phyloP scores from a whole-genome alignment of 176 grass and related monocot species.

The Eragrostis curvula region DNA sequence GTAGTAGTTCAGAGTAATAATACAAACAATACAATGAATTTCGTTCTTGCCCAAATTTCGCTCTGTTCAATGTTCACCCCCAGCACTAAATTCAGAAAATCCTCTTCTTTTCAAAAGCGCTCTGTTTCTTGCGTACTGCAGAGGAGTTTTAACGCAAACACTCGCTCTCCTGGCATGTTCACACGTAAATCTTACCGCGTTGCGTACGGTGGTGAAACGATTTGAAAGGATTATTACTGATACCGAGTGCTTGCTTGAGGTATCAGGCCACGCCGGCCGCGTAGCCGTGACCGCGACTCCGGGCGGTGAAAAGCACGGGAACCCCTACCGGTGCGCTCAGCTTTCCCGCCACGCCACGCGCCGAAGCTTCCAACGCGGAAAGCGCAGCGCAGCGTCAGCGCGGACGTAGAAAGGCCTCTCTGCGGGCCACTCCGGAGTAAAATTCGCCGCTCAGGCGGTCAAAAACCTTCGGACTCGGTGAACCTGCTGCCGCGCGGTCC shows the following conservation, averaged over 20 bases:
- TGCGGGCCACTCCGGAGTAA: not conserved
- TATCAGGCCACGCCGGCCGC: not conserved
- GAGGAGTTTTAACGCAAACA: not conserved
- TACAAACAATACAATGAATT: constrained; percentile 17
- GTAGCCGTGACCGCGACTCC: constrained; percentile 31
- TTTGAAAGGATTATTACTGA: too few species aligned
- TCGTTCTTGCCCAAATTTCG: not conserved
- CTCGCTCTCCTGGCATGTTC: not conserved
- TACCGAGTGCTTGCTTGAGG: not conserved
- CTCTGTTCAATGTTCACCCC: not conserved
- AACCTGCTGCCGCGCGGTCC: not conserved
- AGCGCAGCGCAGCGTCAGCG: constrained; percentile 28
- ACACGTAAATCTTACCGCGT: not conserved
- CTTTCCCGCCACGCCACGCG: constrained; percentile 33
- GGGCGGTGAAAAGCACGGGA: not conserved
- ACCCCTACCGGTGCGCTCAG: not conserved
- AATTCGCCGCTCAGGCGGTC: not conserved
- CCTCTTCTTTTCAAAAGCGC: not conserved
- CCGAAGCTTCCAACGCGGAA: constrained; percentile 35
- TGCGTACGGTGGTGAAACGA: too few species aligned
- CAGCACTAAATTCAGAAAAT: not conserved
- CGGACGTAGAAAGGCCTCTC: constrained; percentile 14
- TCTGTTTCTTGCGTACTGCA: not conserved
- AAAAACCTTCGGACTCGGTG: constrained; percentile 20
- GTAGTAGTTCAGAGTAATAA: not conserved